Conservation (phyloP, 306 rosid species). For the Gastrolobium villosum region DNA sequence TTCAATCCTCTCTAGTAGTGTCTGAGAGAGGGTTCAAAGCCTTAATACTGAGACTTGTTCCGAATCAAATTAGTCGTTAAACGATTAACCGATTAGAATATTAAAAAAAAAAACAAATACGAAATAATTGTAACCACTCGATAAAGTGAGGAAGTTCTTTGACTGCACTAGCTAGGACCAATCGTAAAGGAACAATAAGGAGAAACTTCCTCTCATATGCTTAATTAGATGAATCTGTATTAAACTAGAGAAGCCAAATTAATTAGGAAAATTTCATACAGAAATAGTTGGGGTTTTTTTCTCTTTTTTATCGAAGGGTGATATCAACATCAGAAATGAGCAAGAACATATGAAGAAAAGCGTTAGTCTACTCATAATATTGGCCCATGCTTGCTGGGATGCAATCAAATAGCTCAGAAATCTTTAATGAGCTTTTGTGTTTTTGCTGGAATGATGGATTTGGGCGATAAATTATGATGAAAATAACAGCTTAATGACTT, state of each 20-base stretch:
- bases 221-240: background rate
- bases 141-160: too few relatives aligned
- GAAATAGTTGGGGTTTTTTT: background rate
- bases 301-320: background rate
- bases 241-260: background rate
- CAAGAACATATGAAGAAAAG: background rate
- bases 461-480: constrained; percentile 42
- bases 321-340: constrained; percentile 36
- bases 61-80: too few relatives aligned
- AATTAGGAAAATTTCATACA: too few relatives aligned
- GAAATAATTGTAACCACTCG: too few relatives aligned
- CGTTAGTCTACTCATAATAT: constrained; percentile 30
- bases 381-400: constrained; percentile 43
- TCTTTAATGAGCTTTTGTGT: constrained; percentile 30
- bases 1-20: too few relatives aligned
- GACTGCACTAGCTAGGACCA: background rate
- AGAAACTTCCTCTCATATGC: background rate
- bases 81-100: too few relatives aligned
- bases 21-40: too few relatives aligned
- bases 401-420: constrained; percentile 26
- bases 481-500: constrained; percentile 44
- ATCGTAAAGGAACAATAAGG: too few relatives aligned
- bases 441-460: constrained; percentile 39
- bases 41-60: too few relatives aligned
- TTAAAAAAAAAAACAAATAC: too few relatives aligned